phyloP scores from a whole-genome alignment of 2,329 filamentous ascomycete genomes.

The Sporothrix inflata region DNA sequence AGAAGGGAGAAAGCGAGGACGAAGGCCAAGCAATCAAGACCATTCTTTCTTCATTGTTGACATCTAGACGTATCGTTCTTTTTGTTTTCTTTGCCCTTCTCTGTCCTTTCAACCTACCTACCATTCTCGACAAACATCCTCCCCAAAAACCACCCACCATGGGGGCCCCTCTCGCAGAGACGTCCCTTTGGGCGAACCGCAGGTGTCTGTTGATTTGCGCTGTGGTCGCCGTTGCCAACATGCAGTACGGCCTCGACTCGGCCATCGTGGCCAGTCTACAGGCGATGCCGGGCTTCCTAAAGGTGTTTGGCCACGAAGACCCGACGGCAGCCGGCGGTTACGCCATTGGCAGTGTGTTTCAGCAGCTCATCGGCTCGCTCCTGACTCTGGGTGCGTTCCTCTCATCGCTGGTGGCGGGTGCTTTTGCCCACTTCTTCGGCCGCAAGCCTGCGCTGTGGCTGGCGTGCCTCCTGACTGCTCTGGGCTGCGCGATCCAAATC shows the following conservation, averaged over 20 bases:
- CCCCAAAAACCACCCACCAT: background rate
- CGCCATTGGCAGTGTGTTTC: slow-evolving; percentile 52
- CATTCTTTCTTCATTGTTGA: background rate
- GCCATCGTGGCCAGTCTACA: slow-evolving; percentile 51
- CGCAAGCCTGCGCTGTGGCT: slow-evolving; percentile 51
- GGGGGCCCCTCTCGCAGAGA: slow-evolving; percentile 26
- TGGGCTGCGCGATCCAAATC: slow-evolving; percentile 51
- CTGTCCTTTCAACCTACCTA: background rate
- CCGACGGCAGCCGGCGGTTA: slow-evolving; percentile 43
- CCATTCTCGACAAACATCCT: background rate
- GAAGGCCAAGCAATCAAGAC: background rate
- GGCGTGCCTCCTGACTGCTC: slow-evolving; percentile 50
- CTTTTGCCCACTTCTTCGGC: slow-evolving; percentile 53
- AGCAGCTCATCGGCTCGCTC: slow-evolving; percentile 56
- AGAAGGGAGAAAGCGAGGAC: background rate
- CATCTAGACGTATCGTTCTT: background rate
- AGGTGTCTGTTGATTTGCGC: slow-evolving; percentile 53
- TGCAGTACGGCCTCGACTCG: slow-evolving; percentile 57
- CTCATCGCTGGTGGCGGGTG: slow-evolving; percentile 52
- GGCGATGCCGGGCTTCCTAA: slow-evolving; percentile 56
- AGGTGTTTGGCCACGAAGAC: slow-evolving; percentile 54
- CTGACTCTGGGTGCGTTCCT: slow-evolving; percentile 55
- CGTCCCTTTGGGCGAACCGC: slow-evolving; percentile 34
- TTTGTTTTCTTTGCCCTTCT: background rate
- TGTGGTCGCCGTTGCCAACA: slow-evolving; percentile 52